Conservation (phyloP, 2,329 filamentous ascomycete genomes). For the Colletotrichum sansevieriae region DNA sequence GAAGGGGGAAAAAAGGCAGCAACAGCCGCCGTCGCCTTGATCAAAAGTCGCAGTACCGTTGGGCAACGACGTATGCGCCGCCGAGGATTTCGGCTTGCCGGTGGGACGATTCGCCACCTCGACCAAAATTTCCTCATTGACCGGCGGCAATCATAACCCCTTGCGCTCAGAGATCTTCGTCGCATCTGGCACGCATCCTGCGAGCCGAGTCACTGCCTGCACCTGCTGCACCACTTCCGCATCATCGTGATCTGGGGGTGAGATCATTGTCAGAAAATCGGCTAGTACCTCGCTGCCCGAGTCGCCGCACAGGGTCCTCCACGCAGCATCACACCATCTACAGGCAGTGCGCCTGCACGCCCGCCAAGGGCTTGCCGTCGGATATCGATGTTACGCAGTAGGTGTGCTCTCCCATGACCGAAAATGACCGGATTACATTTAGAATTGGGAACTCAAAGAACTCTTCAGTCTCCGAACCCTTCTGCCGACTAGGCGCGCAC, state of each 20-base stretch:
- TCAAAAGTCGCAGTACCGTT: background rate
- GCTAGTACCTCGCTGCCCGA: background rate
- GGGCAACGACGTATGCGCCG: background rate
- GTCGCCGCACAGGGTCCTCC: background rate
- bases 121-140: constrained; percentile 14
- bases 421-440: too few relatives aligned
- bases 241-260: constrained; percentile 33
- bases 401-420: too few relatives aligned
- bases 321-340: background rate
- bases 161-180: constrained; percentile 29
- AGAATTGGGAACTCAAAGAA: too few relatives aligned
- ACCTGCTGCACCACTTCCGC: background rate
- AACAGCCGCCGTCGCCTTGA: too few relatives aligned
- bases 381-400: too few relatives aligned
- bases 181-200: constrained; percentile 12
- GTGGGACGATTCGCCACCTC: constrained; percentile 31
- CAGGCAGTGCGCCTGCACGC: too few relatives aligned
- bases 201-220: constrained; percentile 26
- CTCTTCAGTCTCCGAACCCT: too few relatives aligned
- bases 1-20: too few relatives aligned
- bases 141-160: constrained; percentile 35
- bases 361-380: too few relatives aligned
- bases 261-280: constrained; percentile 20
- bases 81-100: constrained; percentile 22
- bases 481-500: too few relatives aligned